Evolutionary conservation across 495 filamentous ascomycete genomes (phyloP).

Genomic region (Tuber melanosporum): DNA sequence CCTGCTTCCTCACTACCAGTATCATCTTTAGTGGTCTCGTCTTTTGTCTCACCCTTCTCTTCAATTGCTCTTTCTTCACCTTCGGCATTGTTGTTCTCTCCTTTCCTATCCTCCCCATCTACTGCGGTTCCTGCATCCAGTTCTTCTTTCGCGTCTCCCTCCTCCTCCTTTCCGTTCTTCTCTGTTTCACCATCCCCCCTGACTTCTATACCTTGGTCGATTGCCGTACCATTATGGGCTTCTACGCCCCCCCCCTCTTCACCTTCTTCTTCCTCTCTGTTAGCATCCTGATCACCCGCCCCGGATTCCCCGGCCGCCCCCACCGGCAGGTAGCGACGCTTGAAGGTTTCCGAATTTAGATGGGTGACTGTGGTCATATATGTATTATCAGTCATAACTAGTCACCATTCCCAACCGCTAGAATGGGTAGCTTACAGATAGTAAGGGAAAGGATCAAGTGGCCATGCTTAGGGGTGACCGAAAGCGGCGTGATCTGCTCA

Average conservation of each 20-base stretch:
- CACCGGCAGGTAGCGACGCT: constrained; percentile 8
- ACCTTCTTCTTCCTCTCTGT: constrained; percentile 16
- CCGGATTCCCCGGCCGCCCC: no score
- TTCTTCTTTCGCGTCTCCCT: not conserved
- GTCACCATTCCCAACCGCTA: not conserved
- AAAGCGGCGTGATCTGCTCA: constrained; percentile 2
- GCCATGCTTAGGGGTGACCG: constrained; percentile 13
- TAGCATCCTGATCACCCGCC: constrained; percentile 6
- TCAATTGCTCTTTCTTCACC: not conserved
- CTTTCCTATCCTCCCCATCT: not conserved
- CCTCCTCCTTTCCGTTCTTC: constrained; percentile 8
- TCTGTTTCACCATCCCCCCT: constrained; percentile 14
- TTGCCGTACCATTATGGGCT: constrained; percentile 13
- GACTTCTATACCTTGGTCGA: constrained; percentile 19
- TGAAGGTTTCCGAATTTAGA: constrained; percentile 12
- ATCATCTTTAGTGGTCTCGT: not conserved
- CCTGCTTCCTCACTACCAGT: not conserved
- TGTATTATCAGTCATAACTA: not conserved
- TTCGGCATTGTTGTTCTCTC: not conserved
- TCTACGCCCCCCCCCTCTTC: constrained; percentile 15
- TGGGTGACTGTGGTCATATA: constrained; percentile 6
- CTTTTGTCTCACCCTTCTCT: not conserved
- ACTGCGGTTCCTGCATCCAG: not conserved
- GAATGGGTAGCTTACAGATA: constrained; percentile 10
- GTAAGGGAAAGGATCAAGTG: constrained; percentile 13